Base-by-base conservation (phyloP, 306 rosid species). In the Prunus fruticosa region DNA sequence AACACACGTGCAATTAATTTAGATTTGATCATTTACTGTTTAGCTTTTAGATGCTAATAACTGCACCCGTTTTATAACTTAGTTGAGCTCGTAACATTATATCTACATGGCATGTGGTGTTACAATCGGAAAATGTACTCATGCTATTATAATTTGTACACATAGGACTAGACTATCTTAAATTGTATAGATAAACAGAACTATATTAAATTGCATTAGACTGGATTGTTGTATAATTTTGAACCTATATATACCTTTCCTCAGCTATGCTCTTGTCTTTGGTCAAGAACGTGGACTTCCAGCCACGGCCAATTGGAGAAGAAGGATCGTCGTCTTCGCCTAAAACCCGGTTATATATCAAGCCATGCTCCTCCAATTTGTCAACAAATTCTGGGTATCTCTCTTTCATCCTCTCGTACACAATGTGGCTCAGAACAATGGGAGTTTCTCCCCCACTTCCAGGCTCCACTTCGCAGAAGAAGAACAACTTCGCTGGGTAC, bases 201-300 rank as follows among this genome's bases (percentile, higher is more conserved):
- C 3, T 58, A 20, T 22, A 20, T 11, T 58, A 52, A 51, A 52
- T 18, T 52, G 58, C n/a, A 18, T 47, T 13, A 2, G 15, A 11
- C 14, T 47, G 51, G 51, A 18, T 27, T 47, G 32, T 2, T 54
- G 20, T 22, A 58, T 4, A 41, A 38, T 22, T 45, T 46, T 28
- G 28, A 7, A 50, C 20, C 28, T 28, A 30, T 14, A 93, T 30
- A 30, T n/a, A 93, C 97, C 98, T 95, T 81, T 95, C 83, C 75
- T 88, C 88, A 15, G 99, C 97, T 18, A 95, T 58, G 53, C 56
- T 11, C 84, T 88, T 95, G 71, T 92, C 96, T 3, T 79, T 43
- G 67, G 99, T 95, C 78, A 90, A 79, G 90, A 92, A 90, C 5
- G 99, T 92, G 18, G 99, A 92, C 86, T 89, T 89, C 99, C 97